Base-by-base conservation (phyloP, 2,329 filamentous ascomycete genomes). In the Beauveria brongniartii region DNA sequence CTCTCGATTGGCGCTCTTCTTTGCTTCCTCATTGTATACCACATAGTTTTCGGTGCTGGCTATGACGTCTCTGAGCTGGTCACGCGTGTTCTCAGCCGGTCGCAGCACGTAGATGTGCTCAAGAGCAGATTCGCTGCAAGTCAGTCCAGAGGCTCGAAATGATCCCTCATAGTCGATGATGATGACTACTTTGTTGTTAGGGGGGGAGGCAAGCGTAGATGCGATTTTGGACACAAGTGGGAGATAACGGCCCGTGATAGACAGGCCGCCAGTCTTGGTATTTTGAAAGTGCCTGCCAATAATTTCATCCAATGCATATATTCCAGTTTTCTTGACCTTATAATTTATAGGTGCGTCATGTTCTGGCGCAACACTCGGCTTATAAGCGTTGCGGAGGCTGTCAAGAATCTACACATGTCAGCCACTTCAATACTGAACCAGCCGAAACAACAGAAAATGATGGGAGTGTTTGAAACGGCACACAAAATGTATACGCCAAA, bases 151-250 rank as follows among this genome's bases (percentile, higher is more conserved):
- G 2, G 78, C 71, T 62, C 86, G 82, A 64, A 88, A 87, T 9
- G 77, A 76, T 9, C 74, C 73, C 51, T 84, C 81, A 1, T 80
- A 68, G 65, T 87, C 85, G 53, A 88, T 67, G 7, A 88, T 65
- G 0, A 82, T 72, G 8, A 87, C 68, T 7, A 81, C 72, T 66
- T 82, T 80, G 37, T 67, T 65, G 55, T 78, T 71, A 10, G 81
- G 80, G 5, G 75, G 64, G 0, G 76, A 71, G n/a, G 85, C 71
- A 43, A 86, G 74, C 2, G 74, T 75, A 4, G 80, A 80, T 26
- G 84, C 69, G 3, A 88, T 70, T 58, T 78, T 74, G 72, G 87
- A 85, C 41, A 87, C 67, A 9, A 88, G 73, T 0, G 82, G 79
- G 14, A 83, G 73, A 62, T 79, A 72, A 12, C 81, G 79, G 1